Evolutionary conservation across 2,329 filamentous ascomycete species (phyloP), one percentile per base, ranked within the genome.

Genomic region (Cladophialophora bantiana): DNA sequence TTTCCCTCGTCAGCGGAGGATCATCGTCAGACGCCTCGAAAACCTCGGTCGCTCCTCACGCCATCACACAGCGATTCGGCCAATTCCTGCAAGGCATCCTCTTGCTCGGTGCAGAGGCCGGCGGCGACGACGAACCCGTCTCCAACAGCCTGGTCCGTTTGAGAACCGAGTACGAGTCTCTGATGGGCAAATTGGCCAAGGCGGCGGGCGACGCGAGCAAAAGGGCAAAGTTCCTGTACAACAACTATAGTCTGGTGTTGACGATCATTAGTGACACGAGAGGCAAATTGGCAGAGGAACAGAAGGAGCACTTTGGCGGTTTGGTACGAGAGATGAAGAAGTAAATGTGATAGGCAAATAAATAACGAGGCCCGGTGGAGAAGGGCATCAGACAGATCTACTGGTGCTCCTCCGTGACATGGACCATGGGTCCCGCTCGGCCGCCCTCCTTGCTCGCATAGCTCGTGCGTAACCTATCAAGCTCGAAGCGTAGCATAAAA

Each of bases 211-310:
- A 97, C 74, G 85, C 87, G 70, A 87, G 92, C 75, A 96, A 96
- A 80, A 85, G 90, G 71, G 90, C 94, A 72, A 84, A 95, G 53
- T 98, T 98, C 76, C 78, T 99, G 74, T 95, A 91, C 76, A 99
- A 98, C 77, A 99, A 99, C 78, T 98, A 96, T 78, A 96, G 92
- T 62, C 83, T 99, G 70, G 87, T 99, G n/a, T 83, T 93, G 74
- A 97, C 95, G 10, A 97, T 99, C 69, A 91, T 99, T 70, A 88
- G 90, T 74, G 80, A 83, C 75, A 81, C 80, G 67, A 76, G 80
- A 70, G 81, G 81, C 52, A 83, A 81, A 70, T 70, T 83, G 70
- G 80, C 81, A 65, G 82, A 80, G 87, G 93, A 97, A 74, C 89
- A 94, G 77, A 89, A 89, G 78, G 84, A 83, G 72, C 87, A 93